Conservation (phyloP, 169 alveolate genomes). For the Eimeria brunetti region DNA sequence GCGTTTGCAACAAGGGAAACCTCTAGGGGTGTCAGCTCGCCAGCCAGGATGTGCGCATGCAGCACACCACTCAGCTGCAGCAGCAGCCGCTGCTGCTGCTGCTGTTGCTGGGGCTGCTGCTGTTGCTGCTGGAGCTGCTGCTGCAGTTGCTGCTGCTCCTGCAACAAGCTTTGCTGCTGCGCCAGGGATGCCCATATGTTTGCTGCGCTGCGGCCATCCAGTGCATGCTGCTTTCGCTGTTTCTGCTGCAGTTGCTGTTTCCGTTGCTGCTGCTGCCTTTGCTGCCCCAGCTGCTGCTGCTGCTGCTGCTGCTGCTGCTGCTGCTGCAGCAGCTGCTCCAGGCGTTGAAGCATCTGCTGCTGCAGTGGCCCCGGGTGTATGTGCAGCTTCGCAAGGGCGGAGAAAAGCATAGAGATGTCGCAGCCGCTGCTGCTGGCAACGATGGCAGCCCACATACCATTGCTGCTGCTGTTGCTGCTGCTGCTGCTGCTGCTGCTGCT, state of each 20-base stretch:
- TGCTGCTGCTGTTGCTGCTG: conserved; percentile 6
- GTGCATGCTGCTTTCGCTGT: not conserved
- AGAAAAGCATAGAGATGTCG: conserved; percentile 6
- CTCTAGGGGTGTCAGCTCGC: not conserved
- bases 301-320: not conserved
- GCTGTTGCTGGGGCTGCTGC: no score
- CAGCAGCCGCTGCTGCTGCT: conserved; percentile 37
- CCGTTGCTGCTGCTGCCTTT: not conserved
- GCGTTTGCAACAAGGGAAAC: conserved; percentile 2
- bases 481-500: conserved; percentile 19
- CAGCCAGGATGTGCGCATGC: not conserved
- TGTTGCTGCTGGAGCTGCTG: no score
- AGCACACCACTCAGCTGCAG: conserved; percentile 26
- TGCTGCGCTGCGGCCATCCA: conserved; percentile 43
- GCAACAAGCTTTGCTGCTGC: conserved; percentile 10
- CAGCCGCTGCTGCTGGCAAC: conserved; percentile 30
- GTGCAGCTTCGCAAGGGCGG: conserved; percentile 16
- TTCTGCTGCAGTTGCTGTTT: not conserved
- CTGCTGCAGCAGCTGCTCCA: conserved; percentile 30
- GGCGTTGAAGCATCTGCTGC: not conserved
- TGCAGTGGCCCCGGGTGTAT: not conserved
- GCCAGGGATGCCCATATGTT: conserved; percentile 31
- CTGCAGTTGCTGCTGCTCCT: not conserved
- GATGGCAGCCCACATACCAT: conserved; percentile 6
- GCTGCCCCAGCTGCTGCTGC: conserved; percentile 34